These are phyloP conservation scores for Cephalotrichum gorgonifer DNA, from an alignment of 2,329 filamentous ascomycete species.

Conservation along the genomic window DNA sequence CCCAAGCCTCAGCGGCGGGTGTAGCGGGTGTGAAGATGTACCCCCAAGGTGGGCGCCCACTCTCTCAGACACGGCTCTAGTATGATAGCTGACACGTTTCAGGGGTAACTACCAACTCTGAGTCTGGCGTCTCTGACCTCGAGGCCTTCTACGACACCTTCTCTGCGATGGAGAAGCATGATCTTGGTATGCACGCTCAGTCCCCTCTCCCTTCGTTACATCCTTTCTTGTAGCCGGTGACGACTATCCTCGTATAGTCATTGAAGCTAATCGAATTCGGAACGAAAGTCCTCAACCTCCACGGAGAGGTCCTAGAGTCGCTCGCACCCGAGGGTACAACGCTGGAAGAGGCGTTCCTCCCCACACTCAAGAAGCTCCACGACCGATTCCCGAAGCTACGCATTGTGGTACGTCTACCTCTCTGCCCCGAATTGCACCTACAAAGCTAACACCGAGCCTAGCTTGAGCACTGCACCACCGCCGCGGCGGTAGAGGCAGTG, in stretches of 20 bases:
- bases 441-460: neutral
- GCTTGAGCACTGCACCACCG: constrained; percentile 81
- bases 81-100: constrained; percentile 7
- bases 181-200: constrained; percentile 30
- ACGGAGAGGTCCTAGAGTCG: constrained; percentile 63
- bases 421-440: neutral
- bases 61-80: constrained; percentile 7
- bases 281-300: constrained; percentile 82
- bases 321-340: constrained; percentile 31
- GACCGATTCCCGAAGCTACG: constrained; percentile 61
- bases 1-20: constrained; percentile 61
- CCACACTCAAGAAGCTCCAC: constrained; percentile 66
- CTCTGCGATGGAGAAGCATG: constrained; percentile 76
- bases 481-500: constrained; percentile 70
- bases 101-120: constrained; percentile 56
- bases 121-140: constrained; percentile 59
- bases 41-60: constrained; percentile 29
- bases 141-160: constrained; percentile 70
- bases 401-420: constrained; percentile 30
- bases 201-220: neutral
- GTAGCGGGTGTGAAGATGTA: constrained; percentile 66
- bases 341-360: constrained; percentile 56
- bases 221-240: no score
- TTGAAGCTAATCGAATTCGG: no score
- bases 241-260: no score